Evolutionary conservation across 2,329 filamentous ascomycete genomes (phyloP), one percentile per base, ranked within the genome.

Genomic region (Epicoccum nigrum): DNA sequence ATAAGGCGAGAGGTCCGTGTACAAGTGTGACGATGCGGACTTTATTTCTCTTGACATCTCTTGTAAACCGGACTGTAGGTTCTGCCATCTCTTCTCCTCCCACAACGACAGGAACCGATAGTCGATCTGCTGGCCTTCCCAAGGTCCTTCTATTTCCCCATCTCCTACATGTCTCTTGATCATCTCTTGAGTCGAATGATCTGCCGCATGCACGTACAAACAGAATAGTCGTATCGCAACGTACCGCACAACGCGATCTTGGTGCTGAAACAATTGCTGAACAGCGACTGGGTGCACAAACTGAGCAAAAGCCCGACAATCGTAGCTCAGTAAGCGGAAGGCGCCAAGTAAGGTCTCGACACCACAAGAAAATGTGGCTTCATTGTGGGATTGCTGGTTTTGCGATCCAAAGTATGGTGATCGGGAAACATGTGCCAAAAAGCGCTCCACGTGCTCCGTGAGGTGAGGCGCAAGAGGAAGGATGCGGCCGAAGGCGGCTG

Each of bases 381-480:
- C 57, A 16, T 35, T 20, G 12, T 39, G 9, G 4, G n/a, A 21
- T 7, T 17, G 15, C 21, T 48, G 27, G 5, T 43, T 25, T 13
- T 51, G 49, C 7, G 52, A 49, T 25, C 62, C 58, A 65, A 60
- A 60, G 7, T 67, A 59, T 21, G 57, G 43, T 19, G 60, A 65
- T 20, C 60, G 51, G 23, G 68, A 67, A 56, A 56, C 59, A 66
- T 68, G 56, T 59, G 71, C 68, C 15, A 72, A 51, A 45, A 73
- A 68, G 28, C 79, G 78, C 73, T 86, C 83, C 55, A 90, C 82
- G 70, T 92, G 90, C 53, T 86, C 83, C 45, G 87, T 85, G 34
- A 97, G 79, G 68, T 93, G 85, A 42, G 91, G 89, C 59, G 89
- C 89, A 78, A 94, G 87, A 15, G 91, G 90, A 63, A 97, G 73